Base-by-base conservation (phyloP, 176 grass and related monocot species). In the Tillandsia leiboldiana region DNA sequence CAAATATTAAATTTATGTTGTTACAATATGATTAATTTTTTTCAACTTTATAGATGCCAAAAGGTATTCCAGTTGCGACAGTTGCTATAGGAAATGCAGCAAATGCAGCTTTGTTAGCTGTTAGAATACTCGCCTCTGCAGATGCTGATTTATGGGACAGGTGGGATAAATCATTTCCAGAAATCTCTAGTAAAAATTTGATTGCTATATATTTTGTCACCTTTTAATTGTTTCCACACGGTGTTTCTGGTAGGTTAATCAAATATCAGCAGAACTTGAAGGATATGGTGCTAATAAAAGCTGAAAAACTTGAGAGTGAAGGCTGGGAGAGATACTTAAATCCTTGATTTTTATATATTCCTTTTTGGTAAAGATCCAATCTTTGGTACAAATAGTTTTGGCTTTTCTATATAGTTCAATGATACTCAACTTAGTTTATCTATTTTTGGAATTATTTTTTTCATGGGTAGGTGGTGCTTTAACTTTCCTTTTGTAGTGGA, bases 31-130 rank as follows among this genome's bases (percentile, higher is more conserved):
- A 42, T 42, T 51, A 64, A 53, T 53, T 81, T 48, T 79, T 4
- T 65, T 11, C 6, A 65, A 52, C 73, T 67, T 24, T 50, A 51
- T 80, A 99, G 94, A 93, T 99, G 90, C 84, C 90, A 2, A 99
- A 92, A 78, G 87, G 90, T 81, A 88, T 90, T 73, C 90, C 94
- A 49, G 90, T 99, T 75, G 84, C 78, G 28, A 80, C 87, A 27
- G 29, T 90, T 80, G 87, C 87, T 56, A 90, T 93, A 24, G 86
- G 77, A 67, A 99, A 90, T 79, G 89, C 87, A 2, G 77, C 85
- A 81, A 97, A 97, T 90, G 94, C 89, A 64, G 90, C 86, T 72
- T 74, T 99, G 29, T 57, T 90, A 77, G 82, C 89, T 59, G 84
- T 81, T 81, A 77, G 75, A 83, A 88, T 90, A 1, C 72, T 99